Conservation (phyloP, 345 rosid genomes). For the Salix viminalis region DNA sequence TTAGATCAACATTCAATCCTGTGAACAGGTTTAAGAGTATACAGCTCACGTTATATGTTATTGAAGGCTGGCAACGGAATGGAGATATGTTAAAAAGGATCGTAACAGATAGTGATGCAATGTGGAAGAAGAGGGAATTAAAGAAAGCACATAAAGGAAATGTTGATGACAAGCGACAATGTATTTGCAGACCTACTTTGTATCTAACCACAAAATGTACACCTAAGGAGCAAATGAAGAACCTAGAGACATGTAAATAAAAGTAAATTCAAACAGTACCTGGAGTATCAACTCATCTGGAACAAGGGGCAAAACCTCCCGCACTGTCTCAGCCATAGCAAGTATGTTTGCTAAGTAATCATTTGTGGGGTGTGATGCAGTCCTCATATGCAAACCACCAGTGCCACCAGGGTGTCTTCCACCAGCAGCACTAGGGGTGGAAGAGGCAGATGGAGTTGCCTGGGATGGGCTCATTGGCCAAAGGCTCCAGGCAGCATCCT, state of each 20-base stretch:
- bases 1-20: not conserved
- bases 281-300: slow-evolving; percentile 86
- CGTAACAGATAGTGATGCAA: not conserved
- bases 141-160: not conserved
- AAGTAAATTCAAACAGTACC: slow-evolving; percentile 38
- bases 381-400: slow-evolving; percentile 63
- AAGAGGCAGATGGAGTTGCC: slow-evolving; percentile 61
- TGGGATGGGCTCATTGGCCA: slow-evolving; percentile 78
- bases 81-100: not conserved
- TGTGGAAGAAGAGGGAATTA: not conserved
- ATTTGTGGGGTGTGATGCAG: slow-evolving; percentile 41
- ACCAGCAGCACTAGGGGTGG: slow-evolving; percentile 36
- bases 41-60: not conserved
- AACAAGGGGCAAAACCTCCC: slow-evolving; percentile 91
- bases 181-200: not conserved
- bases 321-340: slow-evolving; percentile 91
- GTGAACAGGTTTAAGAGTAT: not conserved
- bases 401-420: slow-evolving; percentile 50
- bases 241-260: not conserved
- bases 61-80: not conserved
- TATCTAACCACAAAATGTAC: not conserved
- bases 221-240: not conserved
- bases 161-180: not conserved
- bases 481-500: slow-evolving; percentile 81
- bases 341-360: slow-evolving; percentile 67